Evolutionary conservation across 176 grass and related monocot species (phyloP).

Genomic region (Musa acuminata): DNA sequence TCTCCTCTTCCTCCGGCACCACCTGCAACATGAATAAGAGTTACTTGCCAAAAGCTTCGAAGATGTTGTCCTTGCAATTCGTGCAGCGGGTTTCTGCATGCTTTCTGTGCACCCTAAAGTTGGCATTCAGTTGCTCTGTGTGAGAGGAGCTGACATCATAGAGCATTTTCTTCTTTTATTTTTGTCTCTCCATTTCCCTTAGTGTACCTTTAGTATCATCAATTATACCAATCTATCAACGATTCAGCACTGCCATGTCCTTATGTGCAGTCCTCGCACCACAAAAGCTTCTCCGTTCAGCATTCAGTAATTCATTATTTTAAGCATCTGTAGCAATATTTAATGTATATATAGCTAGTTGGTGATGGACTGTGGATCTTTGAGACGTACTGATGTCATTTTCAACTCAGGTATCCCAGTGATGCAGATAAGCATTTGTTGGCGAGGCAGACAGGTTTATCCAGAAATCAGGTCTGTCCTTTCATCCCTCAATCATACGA

Average conservation of each 20-base stretch:
- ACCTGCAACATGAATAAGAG: no score
- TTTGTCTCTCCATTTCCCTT: not conserved
- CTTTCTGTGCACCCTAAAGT: no score
- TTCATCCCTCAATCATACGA: not conserved
- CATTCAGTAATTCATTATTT: no score
- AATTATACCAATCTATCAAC: slow-evolving; percentile 1
- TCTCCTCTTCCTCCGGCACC: no score
- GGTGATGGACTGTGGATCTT: slow-evolving; percentile 1
- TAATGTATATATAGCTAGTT: not conserved
- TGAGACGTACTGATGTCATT: slow-evolving; percentile 4
- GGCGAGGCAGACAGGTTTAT: slow-evolving; percentile 92
- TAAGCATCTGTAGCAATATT: no score
- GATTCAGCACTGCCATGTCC: slow-evolving; percentile 4
- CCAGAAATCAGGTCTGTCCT: slow-evolving; percentile 84
- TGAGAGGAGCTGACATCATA: no score
- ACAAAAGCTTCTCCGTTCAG: slow-evolving; percentile 10
- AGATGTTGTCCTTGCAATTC: no score
- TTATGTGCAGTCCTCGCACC: not conserved
- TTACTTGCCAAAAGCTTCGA: no score
- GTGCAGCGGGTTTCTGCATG: no score
- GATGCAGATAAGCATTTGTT: slow-evolving; percentile 98
- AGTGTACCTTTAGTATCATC: not conserved
- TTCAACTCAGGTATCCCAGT: slow-evolving; percentile 76
- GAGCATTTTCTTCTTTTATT: no score
- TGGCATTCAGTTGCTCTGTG: no score